Base-by-base conservation (phyloP, 2,329 filamentous ascomycete species). In the Cladosporium colombiae region DNA sequence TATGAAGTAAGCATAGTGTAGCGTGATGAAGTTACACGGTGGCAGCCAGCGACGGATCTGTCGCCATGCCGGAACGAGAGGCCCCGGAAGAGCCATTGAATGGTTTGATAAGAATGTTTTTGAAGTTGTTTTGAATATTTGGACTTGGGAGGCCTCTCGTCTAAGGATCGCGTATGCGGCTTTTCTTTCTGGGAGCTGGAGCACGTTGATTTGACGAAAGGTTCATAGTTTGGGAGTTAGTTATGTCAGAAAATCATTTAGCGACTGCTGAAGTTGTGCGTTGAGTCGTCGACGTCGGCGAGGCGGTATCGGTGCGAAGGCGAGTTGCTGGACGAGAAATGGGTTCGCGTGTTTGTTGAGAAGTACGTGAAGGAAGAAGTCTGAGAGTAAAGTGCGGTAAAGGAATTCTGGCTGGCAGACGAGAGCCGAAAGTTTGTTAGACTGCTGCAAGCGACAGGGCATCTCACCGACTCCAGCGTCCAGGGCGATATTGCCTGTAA, bases 1-100 rank as follows among this genome's bases (percentile, higher is more conserved):
- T 67, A 89, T 80, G 74, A 91, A 91, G 77, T 91, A 91, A 60
- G 82, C 74, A 77, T 90, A 90, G 73, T 91, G 89, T 6, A 91
- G 68, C 11, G 74, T 75, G 49, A 76, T 75, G 69, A 76, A 76
- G 65, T 76, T 76, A 50, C 71, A 58, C 0, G 71, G 72, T 25
- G 73, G 74, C 62, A 53, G 25, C 62, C 56, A 59, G 40, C 60
- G 59, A 21, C 52, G 65, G 16, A 66, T 18, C 16, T 53, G 58
- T 13, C 66, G 60, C 40, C 67, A 29, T 4, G 67, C 40, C 7
- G 53, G 63, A 29, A 61, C 56, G 29, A 68, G 59, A 40, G 62
- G 33, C n/a, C 55, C 31, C 23, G 29, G 58, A 23, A 64, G 33
- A 37, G 55, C 18, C 62, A 64, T 64, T 46, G 52, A 18, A 46